These are phyloP conservation scores for Tricholoma terreum DNA, from an alignment of 768 basidiomycete species.

Conservation along the genomic window DNA sequence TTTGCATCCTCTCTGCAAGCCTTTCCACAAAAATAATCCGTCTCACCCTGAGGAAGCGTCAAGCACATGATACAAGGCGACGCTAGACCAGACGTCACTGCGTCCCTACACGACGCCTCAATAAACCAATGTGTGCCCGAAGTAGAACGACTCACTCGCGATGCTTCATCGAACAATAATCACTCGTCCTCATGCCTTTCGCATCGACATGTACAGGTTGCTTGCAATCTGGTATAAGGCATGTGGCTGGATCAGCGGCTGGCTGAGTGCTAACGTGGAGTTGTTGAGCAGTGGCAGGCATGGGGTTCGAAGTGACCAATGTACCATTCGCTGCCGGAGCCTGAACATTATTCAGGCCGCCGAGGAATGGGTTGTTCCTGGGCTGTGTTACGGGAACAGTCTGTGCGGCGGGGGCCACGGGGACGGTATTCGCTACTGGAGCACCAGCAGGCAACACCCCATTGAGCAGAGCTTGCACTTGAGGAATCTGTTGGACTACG, in stretches of 20 bases:
- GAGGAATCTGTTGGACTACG: conserved; percentile 46
- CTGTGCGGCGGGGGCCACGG: conserved; percentile 12
- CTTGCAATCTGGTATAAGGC: conserved; percentile 56
- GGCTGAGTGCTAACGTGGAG: conserved; percentile 32
- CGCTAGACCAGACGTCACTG: conserved; percentile 49
- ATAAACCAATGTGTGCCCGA: not conserved
- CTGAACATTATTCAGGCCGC: conserved; percentile 8
- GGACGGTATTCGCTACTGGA: conserved; percentile 6
- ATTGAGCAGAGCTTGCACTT: conserved; percentile 38
- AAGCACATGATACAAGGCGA: conserved; percentile 65
- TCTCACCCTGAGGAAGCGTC: conserved; percentile 52
- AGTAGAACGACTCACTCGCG: conserved; percentile 50
- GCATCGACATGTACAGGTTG: conserved; percentile 54
- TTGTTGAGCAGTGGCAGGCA: conserved; percentile 28
- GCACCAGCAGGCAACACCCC: conserved; percentile 5
- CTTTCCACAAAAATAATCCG: conserved; percentile 61
- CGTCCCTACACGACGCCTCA: conserved; percentile 43
- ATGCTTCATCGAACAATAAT: conserved; percentile 60
- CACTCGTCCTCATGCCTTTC: conserved; percentile 46
- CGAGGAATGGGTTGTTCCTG: conserved; percentile 4
- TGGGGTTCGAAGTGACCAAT: conserved; percentile 22
- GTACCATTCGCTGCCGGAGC: conserved; percentile 25
- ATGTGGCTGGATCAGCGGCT: conserved; percentile 37
- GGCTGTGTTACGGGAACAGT: conserved; percentile 6
- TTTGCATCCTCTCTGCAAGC: conserved; percentile 59